Conservation (phyloP, 306 rosid species). For the Arachis stenosperma region DNA sequence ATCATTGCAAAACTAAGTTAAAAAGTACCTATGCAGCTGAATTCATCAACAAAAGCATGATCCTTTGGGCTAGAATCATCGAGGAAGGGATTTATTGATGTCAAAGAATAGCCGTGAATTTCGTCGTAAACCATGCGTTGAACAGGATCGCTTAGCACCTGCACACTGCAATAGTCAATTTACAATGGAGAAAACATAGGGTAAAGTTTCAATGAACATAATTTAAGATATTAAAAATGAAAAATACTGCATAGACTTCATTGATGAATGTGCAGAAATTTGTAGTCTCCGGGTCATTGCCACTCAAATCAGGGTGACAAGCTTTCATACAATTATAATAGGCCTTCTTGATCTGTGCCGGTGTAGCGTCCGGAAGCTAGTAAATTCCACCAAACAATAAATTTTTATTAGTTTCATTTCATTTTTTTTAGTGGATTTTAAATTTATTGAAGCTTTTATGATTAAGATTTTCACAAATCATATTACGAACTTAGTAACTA, state of each 20-base stretch:
- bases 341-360: conserved; percentile 82
- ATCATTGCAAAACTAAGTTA: background rate
- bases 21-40: conserved; percentile 88
- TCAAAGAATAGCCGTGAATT: conserved; percentile 91
- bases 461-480: too few species aligned
- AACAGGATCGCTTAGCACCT: conserved; percentile 95
- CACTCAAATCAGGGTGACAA: conserved; percentile 97
- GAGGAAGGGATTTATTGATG: conserved; percentile 80
- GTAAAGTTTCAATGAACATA: conserved; percentile 14
- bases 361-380: conserved; percentile 94
- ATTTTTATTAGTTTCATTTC: background rate
- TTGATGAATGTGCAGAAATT: conserved; percentile 93
- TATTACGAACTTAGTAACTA: too few species aligned
- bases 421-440: too few species aligned
- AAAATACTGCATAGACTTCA: conserved; percentile 82
- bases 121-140: conserved; percentile 95
- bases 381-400: conserved; percentile 24
- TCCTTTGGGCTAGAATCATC: conserved; percentile 70
- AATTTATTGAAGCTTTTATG: too few species aligned
- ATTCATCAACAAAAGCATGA: conserved; percentile 90
- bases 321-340: conserved; percentile 95
- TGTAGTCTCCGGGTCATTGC: conserved; percentile 73
- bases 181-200: conserved; percentile 16
- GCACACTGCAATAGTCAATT: conserved; percentile 57
- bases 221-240: conserved; percentile 10